Evolutionary conservation across 2,329 filamentous ascomycete species (phyloP), one percentile per base, ranked within the genome.

Genomic region (Diaporthe helianthi): DNA sequence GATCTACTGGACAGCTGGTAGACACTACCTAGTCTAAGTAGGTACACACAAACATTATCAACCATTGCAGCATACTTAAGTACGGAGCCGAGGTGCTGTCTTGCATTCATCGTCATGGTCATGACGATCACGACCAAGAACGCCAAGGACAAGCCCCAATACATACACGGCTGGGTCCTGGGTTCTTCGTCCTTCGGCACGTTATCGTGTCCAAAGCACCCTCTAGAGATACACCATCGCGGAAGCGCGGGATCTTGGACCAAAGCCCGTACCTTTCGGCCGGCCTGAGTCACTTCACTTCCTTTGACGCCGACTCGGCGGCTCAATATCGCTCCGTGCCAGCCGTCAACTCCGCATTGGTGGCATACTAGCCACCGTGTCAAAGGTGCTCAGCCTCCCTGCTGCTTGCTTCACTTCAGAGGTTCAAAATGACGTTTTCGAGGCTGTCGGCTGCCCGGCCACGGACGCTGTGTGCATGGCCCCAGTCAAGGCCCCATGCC

Each of bases 321-420:
- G 65, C 52, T 58, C 65, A 58, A 67, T 41, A 38, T 67, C 65
- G 38, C 52, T 67, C 65, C 65, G 58, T 63, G 12, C n/a, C n/a
- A 33, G 26, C 24, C 13, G 58, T 49, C 58, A 63, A 63, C 41
- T 36, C 44, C 49, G 58, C 58, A 63, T 36, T 49, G 44, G 65
- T 22, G 65, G 65, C 17, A 53, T 49, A 31, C 52, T 58, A 55
- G n/a, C 33, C 17, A 38, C 49, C 52, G 51, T 58, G 19, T 22
- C 51, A 54, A 58, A 17, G n/a, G 29, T 67, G 44, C 64, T 49
- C 41, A 67, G 64, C 64, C 64, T 58, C 64, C 24, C 64, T n/a
- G n/a, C n/a, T n/a, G 41, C 17, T 51, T 51, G 26, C 33, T 49
- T 58, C 64, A 26, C 38, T 33, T 38, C 17, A 47, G 10, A 33